Percentiles rank a stretch among this genome's conserved stretches.
These are phyloP conservation scores for Aspergillus sp. DNA, from an alignment of 2,329 filamentous ascomycete species.

Conservation along the genomic window DNA sequence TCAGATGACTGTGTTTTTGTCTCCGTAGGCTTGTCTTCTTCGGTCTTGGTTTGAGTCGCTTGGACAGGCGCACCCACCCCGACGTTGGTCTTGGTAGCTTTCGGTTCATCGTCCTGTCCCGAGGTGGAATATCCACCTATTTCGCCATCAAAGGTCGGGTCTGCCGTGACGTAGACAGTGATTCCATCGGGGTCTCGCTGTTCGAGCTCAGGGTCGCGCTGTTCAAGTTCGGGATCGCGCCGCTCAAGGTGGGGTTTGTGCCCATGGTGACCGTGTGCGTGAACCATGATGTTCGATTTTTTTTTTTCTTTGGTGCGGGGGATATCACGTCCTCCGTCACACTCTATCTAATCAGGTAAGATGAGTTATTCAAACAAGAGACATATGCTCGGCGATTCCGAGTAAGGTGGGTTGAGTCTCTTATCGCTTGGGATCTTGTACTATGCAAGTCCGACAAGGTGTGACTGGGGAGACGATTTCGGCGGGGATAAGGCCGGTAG, in stretches of 20 bases:
- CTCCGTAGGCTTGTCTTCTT: slow-evolving; percentile 11
- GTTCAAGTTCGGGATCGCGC: slow-evolving; percentile 19
- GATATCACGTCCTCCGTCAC: neutral
- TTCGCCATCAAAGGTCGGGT: slow-evolving; percentile 53
- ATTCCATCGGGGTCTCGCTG: slow-evolving; percentile 15
- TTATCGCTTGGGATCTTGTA: neutral
- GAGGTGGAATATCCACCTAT: slow-evolving; percentile 50
- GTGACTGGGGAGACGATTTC: neutral
- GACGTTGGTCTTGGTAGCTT: slow-evolving; percentile 16
- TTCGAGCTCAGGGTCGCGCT: slow-evolving; percentile 17
- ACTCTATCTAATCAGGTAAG: neutral
- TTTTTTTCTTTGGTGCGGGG: too few relatives aligned
- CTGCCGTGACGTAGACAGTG: slow-evolving; percentile 53
- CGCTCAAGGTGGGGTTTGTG: slow-evolving; percentile 25
- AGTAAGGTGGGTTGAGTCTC: neutral
- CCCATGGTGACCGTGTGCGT: slow-evolving; percentile 33
- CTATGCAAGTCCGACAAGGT: neutral
- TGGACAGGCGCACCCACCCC: slow-evolving; percentile 32
- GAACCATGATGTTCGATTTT: slow-evolving; percentile 24
- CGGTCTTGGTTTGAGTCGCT: slow-evolving; percentile 7
- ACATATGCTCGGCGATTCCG: neutral
- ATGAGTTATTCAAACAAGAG: neutral
- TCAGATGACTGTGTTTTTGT: slow-evolving; percentile 10
- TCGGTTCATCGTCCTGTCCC: slow-evolving; percentile 11
- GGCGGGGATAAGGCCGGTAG: neutral